Conservation (phyloP, 805 yeast species). For the Torulaspora gathmanii region DNA sequence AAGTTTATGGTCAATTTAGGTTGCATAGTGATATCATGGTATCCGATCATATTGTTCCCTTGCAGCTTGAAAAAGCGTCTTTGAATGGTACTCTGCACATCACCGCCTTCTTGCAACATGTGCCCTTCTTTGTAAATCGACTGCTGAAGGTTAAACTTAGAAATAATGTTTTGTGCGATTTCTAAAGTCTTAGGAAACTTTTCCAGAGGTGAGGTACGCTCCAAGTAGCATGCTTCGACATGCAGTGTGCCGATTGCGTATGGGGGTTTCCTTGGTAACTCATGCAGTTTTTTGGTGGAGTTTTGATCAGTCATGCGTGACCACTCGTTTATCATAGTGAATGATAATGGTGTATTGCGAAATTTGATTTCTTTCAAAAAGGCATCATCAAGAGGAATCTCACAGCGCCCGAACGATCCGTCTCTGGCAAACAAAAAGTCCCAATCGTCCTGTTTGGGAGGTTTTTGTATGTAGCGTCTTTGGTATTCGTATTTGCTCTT, state of each 20-base stretch:
- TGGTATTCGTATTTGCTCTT: conserved; percentile 37
- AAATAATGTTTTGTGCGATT: conserved; percentile 43
- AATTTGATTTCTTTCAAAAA: conserved; percentile 18
- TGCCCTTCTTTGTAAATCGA: conserved; percentile 53
- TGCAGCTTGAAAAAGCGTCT: conserved; percentile 69
- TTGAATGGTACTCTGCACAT: conserved; percentile 60
- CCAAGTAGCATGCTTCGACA: conserved; percentile 63
- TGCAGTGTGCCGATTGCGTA: conserved; percentile 62
- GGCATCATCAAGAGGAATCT: conserved; percentile 41
- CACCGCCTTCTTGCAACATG: conserved; percentile 89
- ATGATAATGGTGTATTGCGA: conserved; percentile 5
- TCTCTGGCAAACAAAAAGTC: conserved; percentile 65
- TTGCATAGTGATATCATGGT: conserved; percentile 61
- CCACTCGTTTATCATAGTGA: conserved; percentile 67
- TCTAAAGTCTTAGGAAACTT: conserved; percentile 66
- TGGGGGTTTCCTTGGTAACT: conserved; percentile 41
- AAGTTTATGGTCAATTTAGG: conserved; percentile 74
- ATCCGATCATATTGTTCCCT: conserved; percentile 70
- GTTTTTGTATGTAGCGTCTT: conserved; percentile 47
- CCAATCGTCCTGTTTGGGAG: conserved; percentile 53
- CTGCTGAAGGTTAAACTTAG: conserved; percentile 38
- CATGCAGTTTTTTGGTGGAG: conserved; percentile 7
- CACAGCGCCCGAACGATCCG: conserved; percentile 84
- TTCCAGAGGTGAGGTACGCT: conserved; percentile 56
- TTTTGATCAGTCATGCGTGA: conserved; percentile 29